These are phyloP conservation scores for Capsicum chinense DNA, from an alignment of 257 asterid species.

Conservation along the genomic window DNA sequence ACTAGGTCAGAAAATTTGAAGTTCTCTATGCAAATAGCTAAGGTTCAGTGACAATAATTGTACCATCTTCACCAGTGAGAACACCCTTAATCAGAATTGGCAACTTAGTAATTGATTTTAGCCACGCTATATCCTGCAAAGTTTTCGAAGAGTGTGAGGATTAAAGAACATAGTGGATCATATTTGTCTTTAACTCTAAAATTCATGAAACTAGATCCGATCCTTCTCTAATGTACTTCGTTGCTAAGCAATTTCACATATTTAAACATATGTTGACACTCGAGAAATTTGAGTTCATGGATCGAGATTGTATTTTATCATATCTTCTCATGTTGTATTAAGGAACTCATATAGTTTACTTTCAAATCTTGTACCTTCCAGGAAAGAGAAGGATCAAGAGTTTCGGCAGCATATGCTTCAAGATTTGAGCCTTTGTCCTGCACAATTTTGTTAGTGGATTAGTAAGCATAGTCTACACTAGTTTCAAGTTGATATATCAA, in stretches of 20 bases:
- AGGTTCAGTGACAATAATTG: neutral
- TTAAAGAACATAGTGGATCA: neutral
- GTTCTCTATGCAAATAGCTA: neutral
- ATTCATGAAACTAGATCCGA: neutral
- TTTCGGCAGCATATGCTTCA: slow-evolving; percentile 53
- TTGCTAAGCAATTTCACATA: neutral
- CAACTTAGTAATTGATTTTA: slow-evolving; percentile 59
- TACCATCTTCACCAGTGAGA: slow-evolving; percentile 72
- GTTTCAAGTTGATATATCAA: neutral
- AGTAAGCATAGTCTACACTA: slow-evolving; percentile 10
- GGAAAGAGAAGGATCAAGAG: slow-evolving; percentile 51
- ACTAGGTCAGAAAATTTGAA: neutral
- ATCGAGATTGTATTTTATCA: neutral
- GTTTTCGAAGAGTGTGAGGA: neutral
- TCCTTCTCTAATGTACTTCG: neutral
- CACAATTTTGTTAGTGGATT: neutral
- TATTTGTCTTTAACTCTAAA: neutral
- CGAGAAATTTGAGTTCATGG: neutral
- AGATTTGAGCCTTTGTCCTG: slow-evolving; percentile 62
- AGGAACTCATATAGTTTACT: neutral
- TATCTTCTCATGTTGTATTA: neutral
- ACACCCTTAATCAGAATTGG: slow-evolving; percentile 70
- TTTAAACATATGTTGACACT: neutral
- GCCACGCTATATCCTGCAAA: slow-evolving; percentile 72
- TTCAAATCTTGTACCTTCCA: slow-evolving; percentile 56